Evolutionary conservation across 2,329 filamentous ascomycete species (phyloP).

Genomic region (Aspergillus novoparasiticus): DNA sequence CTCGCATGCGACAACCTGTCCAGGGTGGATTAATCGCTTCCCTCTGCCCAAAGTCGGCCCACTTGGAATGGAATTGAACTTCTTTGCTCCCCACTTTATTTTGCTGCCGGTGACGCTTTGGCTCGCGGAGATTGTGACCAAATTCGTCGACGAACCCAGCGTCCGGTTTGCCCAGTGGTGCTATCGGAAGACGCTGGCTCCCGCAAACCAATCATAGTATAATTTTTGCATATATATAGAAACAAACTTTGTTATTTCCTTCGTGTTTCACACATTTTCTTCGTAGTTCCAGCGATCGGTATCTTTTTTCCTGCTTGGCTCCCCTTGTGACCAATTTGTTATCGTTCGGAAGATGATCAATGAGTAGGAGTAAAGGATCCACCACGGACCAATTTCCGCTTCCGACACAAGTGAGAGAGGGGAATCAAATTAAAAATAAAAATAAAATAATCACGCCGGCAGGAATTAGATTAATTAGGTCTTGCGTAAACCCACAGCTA

Average conservation of each 20-base stretch:
- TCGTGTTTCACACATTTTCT: neutral
- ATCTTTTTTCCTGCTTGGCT: neutral
- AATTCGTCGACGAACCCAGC: constrained; percentile 61
- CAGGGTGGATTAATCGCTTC: constrained; percentile 60
- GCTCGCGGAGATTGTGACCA: constrained; percentile 60
- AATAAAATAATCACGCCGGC: neutral
- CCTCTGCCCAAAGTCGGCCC: constrained; percentile 59
- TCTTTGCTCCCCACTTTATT: constrained; percentile 62
- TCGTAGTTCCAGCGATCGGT: neutral
- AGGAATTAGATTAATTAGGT: neutral
- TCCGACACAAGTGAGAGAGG: neutral
- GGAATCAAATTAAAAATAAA: neutral
- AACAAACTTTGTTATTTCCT: neutral
- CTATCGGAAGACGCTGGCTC: constrained; percentile 49
- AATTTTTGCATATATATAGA: neutral
- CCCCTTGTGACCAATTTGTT: neutral
- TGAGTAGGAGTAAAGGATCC: neutral
- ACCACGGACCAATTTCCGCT: neutral
- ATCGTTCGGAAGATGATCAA: neutral
- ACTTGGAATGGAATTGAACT: constrained; percentile 62
- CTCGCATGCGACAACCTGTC: constrained; percentile 54
- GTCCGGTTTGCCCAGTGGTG: constrained; percentile 61
- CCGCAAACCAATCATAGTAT: constrained; percentile 5
- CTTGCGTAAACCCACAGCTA: neutral
- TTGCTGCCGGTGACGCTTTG: constrained; percentile 63